phyloP scores from a whole-genome alignment of 2,329 filamentous ascomycete genomes.

The Arthrobotrys pseudoclavata region DNA sequence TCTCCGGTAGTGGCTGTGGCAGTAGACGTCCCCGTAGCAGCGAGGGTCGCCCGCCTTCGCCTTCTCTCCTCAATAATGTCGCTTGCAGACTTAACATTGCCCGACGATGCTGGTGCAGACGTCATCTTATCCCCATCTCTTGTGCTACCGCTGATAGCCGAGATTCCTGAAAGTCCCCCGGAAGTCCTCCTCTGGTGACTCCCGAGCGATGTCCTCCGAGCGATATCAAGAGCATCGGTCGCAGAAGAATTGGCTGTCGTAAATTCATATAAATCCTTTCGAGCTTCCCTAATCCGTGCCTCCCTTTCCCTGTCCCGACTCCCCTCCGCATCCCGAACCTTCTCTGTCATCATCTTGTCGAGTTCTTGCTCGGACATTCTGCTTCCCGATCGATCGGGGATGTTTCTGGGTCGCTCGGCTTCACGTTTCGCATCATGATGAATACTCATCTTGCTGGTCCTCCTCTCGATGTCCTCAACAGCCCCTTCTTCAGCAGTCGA shows the following conservation, averaged over 20 bases:
- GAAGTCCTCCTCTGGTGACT: slow-evolving; percentile 54
- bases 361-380: slow-evolving; percentile 42
- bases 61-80: slow-evolving; percentile 55
- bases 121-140: slow-evolving; percentile 30
- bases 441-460: slow-evolving; percentile 48
- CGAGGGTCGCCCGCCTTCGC: slow-evolving; percentile 42
- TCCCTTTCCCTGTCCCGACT: slow-evolving; percentile 13
- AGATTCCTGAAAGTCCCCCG: slow-evolving; percentile 39
- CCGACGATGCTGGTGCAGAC: not conserved
- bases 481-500: slow-evolving; percentile 68
- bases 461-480: slow-evolving; percentile 46
- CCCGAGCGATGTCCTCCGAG: slow-evolving; percentile 24
- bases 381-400: slow-evolving; percentile 16
- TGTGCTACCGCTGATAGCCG: slow-evolving; percentile 37
- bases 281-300: slow-evolving; percentile 30
- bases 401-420: slow-evolving; percentile 13
- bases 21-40: slow-evolving; percentile 18
- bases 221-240: slow-evolving; percentile 23
- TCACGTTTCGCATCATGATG: slow-evolving; percentile 37
- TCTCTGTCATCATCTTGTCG: slow-evolving; percentile 45
- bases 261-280: slow-evolving; percentile 50
- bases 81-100: slow-evolving; percentile 45
- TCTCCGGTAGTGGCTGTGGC: slow-evolving; percentile 2
- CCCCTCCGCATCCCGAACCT: not conserved
- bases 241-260: slow-evolving; percentile 27